Evolutionary conservation across 169 alveolate genomes (phyloP).

Genomic region (Cryptosporidium tyzzeri): DNA sequence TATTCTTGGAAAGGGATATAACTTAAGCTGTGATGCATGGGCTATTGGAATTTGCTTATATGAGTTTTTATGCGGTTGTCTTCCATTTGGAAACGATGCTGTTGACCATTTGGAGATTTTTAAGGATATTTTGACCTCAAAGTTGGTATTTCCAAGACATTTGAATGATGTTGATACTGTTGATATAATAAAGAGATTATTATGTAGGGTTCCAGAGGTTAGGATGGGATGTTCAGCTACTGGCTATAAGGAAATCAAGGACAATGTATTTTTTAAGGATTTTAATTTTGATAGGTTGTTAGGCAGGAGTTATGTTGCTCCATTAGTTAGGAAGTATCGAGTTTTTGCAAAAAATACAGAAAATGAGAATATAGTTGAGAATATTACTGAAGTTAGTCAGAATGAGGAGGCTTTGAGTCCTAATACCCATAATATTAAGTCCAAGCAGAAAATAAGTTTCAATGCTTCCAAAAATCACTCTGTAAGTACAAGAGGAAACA

Average conservation of each 20-base stretch:
- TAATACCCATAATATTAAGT: background rate
- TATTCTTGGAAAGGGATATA: constrained; percentile 95
- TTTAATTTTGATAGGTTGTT: constrained; percentile 91
- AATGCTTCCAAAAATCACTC: background rate
- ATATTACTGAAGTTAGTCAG: background rate
- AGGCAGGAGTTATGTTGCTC: constrained; percentile 83
- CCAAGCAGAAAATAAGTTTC: background rate
- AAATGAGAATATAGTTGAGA: background rate
- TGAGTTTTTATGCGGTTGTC: constrained; percentile 97
- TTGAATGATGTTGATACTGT: constrained; percentile 89
- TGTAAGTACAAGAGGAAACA: background rate
- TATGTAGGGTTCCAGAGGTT: constrained; percentile 92
- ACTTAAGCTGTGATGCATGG: constrained; percentile 97
- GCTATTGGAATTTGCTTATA: constrained; percentile 97
- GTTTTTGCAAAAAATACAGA: constrained; percentile 51
- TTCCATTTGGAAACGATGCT: constrained; percentile 97
- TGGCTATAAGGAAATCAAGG: constrained; percentile 90
- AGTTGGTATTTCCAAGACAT: constrained; percentile 82
- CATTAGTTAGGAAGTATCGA: constrained; percentile 39
- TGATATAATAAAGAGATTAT: constrained; percentile 87
- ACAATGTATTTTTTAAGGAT: constrained; percentile 84
- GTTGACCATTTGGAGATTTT: constrained; percentile 95
- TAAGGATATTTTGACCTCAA: constrained; percentile 91
- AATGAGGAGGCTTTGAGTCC: background rate
- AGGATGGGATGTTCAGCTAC: constrained; percentile 92